Percentiles rank a stretch among this genome's conserved stretches.
These are phyloP conservation scores for Aaosphaeria pasadenensis DNA, from an alignment of 2,329 filamentous ascomycete genomes.

Conservation along the genomic window DNA sequence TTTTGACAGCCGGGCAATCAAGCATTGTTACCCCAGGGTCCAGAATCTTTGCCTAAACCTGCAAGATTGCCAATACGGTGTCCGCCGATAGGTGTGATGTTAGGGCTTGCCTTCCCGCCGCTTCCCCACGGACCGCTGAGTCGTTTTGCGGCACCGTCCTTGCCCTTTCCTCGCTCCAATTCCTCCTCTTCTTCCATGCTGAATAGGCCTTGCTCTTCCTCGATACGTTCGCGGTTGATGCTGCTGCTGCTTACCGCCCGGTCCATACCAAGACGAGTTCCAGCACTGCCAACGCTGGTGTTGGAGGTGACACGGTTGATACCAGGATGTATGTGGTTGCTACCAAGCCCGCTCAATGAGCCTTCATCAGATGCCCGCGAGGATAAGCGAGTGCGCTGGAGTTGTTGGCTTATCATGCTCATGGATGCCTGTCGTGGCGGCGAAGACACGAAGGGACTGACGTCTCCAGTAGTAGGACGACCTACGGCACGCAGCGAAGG, in stretches of 20 bases:
- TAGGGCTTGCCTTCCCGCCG: slow-evolving; percentile 33
- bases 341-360: slow-evolving; percentile 10
- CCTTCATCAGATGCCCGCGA: slow-evolving; percentile 27
- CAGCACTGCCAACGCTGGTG: slow-evolving; percentile 29
- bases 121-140: slow-evolving; percentile 37
- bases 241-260: slow-evolving; percentile 40
- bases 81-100: slow-evolving; percentile 30
- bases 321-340: slow-evolving; percentile 61
- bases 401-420: slow-evolving; percentile 60
- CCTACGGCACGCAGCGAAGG: slow-evolving; percentile 52
- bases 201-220: slow-evolving; percentile 43
- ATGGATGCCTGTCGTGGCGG: slow-evolving; percentile 57
- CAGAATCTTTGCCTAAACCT: slow-evolving; percentile 16
- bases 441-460: slow-evolving; percentile 52
- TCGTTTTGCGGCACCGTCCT: slow-evolving; percentile 35
- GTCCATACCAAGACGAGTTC: slow-evolving; percentile 32
- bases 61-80: slow-evolving; percentile 20
- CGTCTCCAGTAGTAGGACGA: slow-evolving; percentile 47
- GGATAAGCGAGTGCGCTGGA: slow-evolving; percentile 45
- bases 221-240: slow-evolving; percentile 39
- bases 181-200: slow-evolving; percentile 43
- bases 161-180: slow-evolving; percentile 21
- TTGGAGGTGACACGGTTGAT: slow-evolving; percentile 46
- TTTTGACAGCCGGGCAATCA: not conserved
- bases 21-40: slow-evolving; percentile 17